Percentiles rank a stretch among this genome's conserved stretches.
Conservation (phyloP, 768 basidiomycete genomes). For the Boletus sp. region DNA sequence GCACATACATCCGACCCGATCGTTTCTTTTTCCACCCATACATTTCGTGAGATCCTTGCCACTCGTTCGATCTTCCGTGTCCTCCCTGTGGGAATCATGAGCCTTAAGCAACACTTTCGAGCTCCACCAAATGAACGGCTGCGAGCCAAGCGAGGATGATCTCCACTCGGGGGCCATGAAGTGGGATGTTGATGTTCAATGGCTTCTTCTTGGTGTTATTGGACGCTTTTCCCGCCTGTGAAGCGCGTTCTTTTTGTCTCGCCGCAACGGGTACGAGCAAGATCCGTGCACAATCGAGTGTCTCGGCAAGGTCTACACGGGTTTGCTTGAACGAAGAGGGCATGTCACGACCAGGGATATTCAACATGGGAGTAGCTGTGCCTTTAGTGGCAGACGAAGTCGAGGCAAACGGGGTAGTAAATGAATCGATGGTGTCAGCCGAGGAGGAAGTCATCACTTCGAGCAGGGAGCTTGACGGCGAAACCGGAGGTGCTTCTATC, state of each 20-base stretch:
- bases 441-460: constrained; percentile 28
- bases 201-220: constrained; percentile 49
- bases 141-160: constrained; percentile 83
- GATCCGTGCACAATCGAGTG: constrained; percentile 68
- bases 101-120: constrained; percentile 44
- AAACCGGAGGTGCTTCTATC: constrained; percentile 36
- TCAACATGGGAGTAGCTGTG: constrained; percentile 19
- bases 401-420: constrained; percentile 17
- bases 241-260: constrained; percentile 59
- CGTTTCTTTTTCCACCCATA: constrained; percentile 3
- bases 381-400: constrained; percentile 20
- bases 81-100: neutral
- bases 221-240: constrained; percentile 50
- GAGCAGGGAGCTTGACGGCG: constrained; percentile 21
- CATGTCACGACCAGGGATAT: constrained; percentile 24
- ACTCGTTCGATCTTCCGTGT: neutral
- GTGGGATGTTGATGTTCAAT: constrained; percentile 71
- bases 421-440: constrained; percentile 19
- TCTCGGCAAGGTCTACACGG: constrained; percentile 46
- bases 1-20: neutral
- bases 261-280: constrained; percentile 68
- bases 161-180: constrained; percentile 86
- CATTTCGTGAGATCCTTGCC: constrained; percentile 15
- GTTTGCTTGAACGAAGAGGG: constrained; percentile 13
- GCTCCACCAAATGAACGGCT: constrained; percentile 73